These are phyloP conservation scores for Tetrapisispora phaffii DNA, from an alignment of 805 yeast species.

Conservation along the genomic window DNA sequence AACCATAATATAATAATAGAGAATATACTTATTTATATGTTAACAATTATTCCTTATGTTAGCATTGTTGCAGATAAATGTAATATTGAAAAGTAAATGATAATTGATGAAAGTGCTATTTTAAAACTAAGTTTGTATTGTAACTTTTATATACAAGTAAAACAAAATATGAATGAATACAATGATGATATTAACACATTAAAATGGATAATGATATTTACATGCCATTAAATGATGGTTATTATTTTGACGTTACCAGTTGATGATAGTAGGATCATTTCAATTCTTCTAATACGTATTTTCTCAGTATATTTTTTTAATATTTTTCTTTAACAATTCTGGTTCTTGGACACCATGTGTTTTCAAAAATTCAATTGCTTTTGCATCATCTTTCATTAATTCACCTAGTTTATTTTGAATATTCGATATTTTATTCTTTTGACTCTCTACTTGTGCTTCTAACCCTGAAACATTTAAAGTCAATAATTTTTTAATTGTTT, in stretches of 20 bases:
- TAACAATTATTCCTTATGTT: too few relatives aligned
- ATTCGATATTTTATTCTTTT: slow-evolving; percentile 27
- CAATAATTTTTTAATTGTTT: slow-evolving; percentile 29
- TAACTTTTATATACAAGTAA: background rate
- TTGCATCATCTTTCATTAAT: slow-evolving; percentile 30
- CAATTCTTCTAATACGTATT: slow-evolving; percentile 35
- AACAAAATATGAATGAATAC: background rate
- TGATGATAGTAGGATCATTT: background rate
- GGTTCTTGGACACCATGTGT: slow-evolving; percentile 33
- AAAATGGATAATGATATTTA: background rate
- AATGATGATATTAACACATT: background rate
- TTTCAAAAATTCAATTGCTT: slow-evolving; percentile 26
- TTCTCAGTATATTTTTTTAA: slow-evolving; percentile 66
- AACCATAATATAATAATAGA: background rate
- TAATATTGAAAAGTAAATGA: too few relatives aligned
- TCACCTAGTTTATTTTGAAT: slow-evolving; percentile 31
- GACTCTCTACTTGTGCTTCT: slow-evolving; percentile 20
- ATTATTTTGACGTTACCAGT: too few relatives aligned
- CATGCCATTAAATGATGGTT: too few relatives aligned
- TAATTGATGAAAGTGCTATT: background rate
- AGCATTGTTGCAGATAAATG: too few relatives aligned
- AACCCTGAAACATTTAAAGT: slow-evolving; percentile 31
- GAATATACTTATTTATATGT: too few relatives aligned
- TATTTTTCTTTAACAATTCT: slow-evolving; percentile 36
- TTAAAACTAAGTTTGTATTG: background rate